phyloP scores from a whole-genome alignment of 768 basidiomycete genomes.

The Agrocybe pediades region DNA sequence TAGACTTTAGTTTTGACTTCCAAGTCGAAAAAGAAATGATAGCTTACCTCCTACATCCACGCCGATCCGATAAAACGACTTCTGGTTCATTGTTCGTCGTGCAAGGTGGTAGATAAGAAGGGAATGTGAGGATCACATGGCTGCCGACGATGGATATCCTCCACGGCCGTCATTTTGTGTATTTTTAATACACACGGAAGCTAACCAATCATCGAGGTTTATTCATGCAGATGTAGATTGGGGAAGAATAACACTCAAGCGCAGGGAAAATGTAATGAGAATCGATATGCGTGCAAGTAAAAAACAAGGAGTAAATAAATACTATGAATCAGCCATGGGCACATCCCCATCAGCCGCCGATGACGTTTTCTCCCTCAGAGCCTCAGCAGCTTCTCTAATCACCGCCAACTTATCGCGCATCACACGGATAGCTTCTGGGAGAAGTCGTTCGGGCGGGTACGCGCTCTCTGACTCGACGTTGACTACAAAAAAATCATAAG shows the following conservation, averaged over 20 bases:
- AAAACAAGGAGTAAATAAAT: no score
- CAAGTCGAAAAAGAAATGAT: not conserved
- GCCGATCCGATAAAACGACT: conserved; percentile 27
- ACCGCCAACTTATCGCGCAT: conserved; percentile 78
- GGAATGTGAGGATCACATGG: no score
- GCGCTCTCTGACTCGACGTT: conserved; percentile 90
- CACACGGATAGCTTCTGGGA: conserved; percentile 78
- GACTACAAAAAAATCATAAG: conserved; percentile 45
- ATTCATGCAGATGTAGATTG: no score
- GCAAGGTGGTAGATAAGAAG: not conserved
- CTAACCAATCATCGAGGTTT: no score
- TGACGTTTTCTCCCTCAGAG: conserved; percentile 44
- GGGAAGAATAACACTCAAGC: no score
- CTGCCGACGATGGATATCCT: no score
- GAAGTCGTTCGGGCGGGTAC: conserved; percentile 80
- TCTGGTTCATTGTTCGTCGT: not conserved
- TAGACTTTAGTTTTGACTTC: not conserved
- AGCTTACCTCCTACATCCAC: conserved; percentile 33
- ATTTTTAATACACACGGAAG: no score
- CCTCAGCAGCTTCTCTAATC: conserved; percentile 60
- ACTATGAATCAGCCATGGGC: conserved; percentile 42
- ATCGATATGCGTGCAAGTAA: no score
- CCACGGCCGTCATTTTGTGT: no score
- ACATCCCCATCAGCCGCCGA: conserved; percentile 43
- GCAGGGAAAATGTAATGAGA: no score